Evolutionary conservation across 75 land plant genomes (phyloP), one percentile per base, ranked within the genome.

Genomic region (Ceratopteris richardii): DNA sequence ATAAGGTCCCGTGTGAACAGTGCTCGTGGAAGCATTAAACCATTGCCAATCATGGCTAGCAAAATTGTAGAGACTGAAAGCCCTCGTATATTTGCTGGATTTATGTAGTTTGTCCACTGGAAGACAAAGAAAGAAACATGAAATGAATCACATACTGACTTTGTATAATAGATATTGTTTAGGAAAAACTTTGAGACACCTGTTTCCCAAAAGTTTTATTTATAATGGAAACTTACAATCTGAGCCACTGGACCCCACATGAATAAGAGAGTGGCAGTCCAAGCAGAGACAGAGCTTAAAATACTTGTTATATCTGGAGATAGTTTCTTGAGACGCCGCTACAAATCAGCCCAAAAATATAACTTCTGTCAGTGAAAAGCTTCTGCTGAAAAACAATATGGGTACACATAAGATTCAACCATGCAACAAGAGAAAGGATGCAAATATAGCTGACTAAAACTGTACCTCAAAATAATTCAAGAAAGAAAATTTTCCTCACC

Each of bases 191-290:
- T n/a, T n/a, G n/a, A n/a, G n/a, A n/a, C n/a, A n/a, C n/a, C n/a
- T n/a, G n/a, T n/a, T n/a, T n/a, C n/a, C n/a, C n/a, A n/a, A n/a
- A n/a, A n/a, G n/a, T n/a, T n/a, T n/a, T n/a, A n/a, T n/a, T n/a
- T n/a, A n/a, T n/a, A n/a, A 3, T 4, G 9, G 25, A 27, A 54
- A 1, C 56, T 46, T 66, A 88, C 96, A 84, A 83, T 77, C 68
- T 91, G 94, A 41, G 97, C 72, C 56, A 91, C 66, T 3, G 94
- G 89, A 78, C 72, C 82, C 97, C 97, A 91, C 97, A 91, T 91
- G 64, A 91, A 91, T 19, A 90, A 82, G 16, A 91, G 77, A 30
- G 97, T 91, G 0, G 97, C 97, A 17, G 95, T 88, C 97, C 97
- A 92, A 40, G 87, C 95, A 22, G 97, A 88, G 29, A 82, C 50